phyloP scores from a whole-genome alignment of 2,329 filamentous ascomycete genomes.

The Amylocarpus encephaloides region DNA sequence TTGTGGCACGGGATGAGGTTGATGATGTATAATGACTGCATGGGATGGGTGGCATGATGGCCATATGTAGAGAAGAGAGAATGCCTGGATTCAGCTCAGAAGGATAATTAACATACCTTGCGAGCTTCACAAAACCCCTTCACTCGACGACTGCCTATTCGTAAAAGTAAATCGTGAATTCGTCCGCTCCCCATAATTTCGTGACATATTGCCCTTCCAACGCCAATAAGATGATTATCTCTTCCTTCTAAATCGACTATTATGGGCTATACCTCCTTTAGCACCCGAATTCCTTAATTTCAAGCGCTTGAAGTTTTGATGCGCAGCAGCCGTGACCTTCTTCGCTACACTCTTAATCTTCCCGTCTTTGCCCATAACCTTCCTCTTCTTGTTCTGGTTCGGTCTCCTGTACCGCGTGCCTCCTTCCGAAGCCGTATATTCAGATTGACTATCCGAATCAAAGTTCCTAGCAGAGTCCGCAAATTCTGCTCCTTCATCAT shows the following conservation, averaged over 20 bases:
- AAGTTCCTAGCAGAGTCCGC: conserved; percentile 27
- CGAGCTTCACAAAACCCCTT: neutral
- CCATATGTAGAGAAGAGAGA: neutral
- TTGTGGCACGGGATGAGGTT: conserved; percentile 7
- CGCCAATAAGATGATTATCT: conserved; percentile 8
- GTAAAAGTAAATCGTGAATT: neutral
- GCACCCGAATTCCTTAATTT: conserved; percentile 56
- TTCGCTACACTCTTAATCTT: conserved; percentile 46
- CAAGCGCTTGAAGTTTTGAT: conserved; percentile 60
- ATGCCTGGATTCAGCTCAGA: conserved; percentile 10
- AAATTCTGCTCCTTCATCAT: conserved; percentile 12
- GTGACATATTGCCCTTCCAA: neutral
- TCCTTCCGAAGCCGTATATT: conserved; percentile 32
- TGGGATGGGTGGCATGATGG: conserved; percentile 3
- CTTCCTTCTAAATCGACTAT: conserved; percentile 52
- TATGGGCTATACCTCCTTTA: conserved; percentile 54
- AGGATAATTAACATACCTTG: conserved; percentile 3
- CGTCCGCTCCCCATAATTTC: neutral
- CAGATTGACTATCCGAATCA: conserved; percentile 26
- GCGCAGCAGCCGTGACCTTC: conserved; percentile 58
- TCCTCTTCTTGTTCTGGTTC: conserved; percentile 26
- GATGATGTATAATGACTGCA: conserved; percentile 11
- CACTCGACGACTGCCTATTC: neutral
- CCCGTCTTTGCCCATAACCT: conserved; percentile 29
- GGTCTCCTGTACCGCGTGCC: conserved; percentile 31